Base-by-base conservation (phyloP, 306 rosid genomes). In the Albizia julibrissin region DNA sequence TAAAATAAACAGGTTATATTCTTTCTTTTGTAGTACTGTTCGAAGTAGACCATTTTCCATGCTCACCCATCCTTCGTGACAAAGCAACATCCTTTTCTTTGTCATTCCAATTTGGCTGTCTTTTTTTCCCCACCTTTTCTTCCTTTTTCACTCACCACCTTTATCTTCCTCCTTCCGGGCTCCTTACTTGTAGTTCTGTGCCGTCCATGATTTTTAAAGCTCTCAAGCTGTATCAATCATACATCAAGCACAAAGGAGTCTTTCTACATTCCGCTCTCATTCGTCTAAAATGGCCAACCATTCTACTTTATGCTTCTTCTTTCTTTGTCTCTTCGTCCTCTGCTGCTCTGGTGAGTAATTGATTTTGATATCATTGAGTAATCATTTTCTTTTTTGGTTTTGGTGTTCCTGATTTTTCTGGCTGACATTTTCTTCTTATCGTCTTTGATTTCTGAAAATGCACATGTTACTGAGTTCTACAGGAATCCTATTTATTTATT, bases 11-110 rank as follows among this genome's bases (percentile, higher is more conserved):
- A 75, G 46, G 69, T 16, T 72, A 79, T 56, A 82, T 81, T 84
- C 83, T 84, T 85, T 37, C 81, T 0, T 61, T 24, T 61, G 31
- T 19, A 22, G 54, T 22, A 75, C 12, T 77, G 34, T 50, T 61
- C 37, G 40, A 27, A 46, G 74, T 68, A 67, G 74, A 72, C 40
- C 59, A 70, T 85, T 74, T 79, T 77, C 64, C 80, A 62, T 44
- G 73, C 82, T 85, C 85, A 40, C 10, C 50, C 26, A 86, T 87
- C 84, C 97, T 91, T 90, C 69, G 75, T 87, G 82, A 80, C 92
- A 90, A 93, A 91, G 98, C 47, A 90, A 89, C 78, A 84, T 86
- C 69, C 86, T 86, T 86, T 88, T 86, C 76, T 75, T 87, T 81
- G 52, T 81, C 89, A 75, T 77, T 46, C 74, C 88, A 75, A 78